Evolutionary conservation across 352 stramenopile species (phyloP).

Genomic region (Phytophthora tentaculata): DNA sequence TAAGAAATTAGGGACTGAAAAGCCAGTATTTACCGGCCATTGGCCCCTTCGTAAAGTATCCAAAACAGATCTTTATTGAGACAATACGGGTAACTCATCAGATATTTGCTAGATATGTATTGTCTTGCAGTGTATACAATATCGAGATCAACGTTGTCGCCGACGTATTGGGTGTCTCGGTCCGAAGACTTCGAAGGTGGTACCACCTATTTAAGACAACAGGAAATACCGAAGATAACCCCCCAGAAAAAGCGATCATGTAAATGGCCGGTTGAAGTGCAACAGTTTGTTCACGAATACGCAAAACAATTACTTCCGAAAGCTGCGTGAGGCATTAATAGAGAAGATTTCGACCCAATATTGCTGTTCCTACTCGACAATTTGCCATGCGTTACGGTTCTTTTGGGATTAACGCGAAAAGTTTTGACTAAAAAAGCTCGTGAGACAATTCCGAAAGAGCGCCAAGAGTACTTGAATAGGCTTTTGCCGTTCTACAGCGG

Average conservation of each 20-base stretch:
- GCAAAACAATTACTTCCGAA: constrained; percentile 18
- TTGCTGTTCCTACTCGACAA: not conserved
- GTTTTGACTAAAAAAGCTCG: constrained; percentile 16
- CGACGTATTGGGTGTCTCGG: not conserved
- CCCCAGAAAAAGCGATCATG: not conserved
- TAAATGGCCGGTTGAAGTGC: constrained; percentile 11
- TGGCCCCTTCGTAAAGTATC: too few species aligned
- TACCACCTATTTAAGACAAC: not conserved
- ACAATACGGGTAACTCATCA: constrained; percentile 2
- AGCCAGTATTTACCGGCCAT: too few species aligned
- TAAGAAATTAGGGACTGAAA: too few species aligned
- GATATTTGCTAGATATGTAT: constrained; percentile 16
- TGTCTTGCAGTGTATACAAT: constrained; percentile 11
- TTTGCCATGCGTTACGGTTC: not conserved
- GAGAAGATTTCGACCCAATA: constrained; percentile 1
- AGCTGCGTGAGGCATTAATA: constrained; percentile 6
- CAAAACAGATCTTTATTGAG: too few species aligned
- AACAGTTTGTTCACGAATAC: constrained; percentile 16
- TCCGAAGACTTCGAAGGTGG: not conserved
- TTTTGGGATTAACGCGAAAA: constrained; percentile 12
- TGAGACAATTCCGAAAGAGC: constrained; percentile 10
- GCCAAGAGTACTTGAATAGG: constrained; percentile 2
- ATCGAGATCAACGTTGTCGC: constrained; percentile 11
- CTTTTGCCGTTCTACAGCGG: constrained; percentile 3
- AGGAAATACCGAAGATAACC: not conserved